Conservation (phyloP, 352 stramenopile genomes). For the Saprolegnia parasitica region DNA sequence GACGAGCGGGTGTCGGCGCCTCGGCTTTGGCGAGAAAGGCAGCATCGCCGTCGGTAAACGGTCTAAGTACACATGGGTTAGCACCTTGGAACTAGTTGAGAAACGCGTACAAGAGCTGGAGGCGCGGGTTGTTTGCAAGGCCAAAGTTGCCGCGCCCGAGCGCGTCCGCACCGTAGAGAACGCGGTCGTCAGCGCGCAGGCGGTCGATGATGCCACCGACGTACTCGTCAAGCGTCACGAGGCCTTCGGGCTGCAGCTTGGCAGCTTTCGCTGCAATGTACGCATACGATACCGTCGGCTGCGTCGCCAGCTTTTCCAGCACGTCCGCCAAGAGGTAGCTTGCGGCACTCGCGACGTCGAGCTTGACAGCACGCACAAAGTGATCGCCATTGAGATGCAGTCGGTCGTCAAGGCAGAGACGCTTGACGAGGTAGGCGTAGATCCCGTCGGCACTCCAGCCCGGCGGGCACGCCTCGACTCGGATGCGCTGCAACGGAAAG, state of each 20-base stretch:
- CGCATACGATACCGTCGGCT: not conserved
- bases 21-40: not conserved
- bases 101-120: not conserved
- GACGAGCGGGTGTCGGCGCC: not conserved
- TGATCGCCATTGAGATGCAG: not conserved
- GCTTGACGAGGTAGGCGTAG: not conserved
- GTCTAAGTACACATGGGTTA: not conserved
- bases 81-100: no score
- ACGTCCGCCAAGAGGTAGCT: not conserved
- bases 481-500: not conserved
- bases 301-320: not conserved
- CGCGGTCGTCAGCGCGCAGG: not conserved
- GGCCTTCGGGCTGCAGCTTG: not conserved
- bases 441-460: not conserved
- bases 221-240: not conserved
- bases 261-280: not conserved
- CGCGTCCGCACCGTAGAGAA: not conserved
- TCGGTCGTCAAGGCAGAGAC: not conserved
- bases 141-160: not conserved
- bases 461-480: not conserved
- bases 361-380: not conserved
- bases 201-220: not conserved
- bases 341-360: not conserved
- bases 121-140: not conserved
- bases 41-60: not conserved